Evolutionary conservation across 768 basidiomycete genomes (phyloP).

Genomic region (Sarcodon sp.): DNA sequence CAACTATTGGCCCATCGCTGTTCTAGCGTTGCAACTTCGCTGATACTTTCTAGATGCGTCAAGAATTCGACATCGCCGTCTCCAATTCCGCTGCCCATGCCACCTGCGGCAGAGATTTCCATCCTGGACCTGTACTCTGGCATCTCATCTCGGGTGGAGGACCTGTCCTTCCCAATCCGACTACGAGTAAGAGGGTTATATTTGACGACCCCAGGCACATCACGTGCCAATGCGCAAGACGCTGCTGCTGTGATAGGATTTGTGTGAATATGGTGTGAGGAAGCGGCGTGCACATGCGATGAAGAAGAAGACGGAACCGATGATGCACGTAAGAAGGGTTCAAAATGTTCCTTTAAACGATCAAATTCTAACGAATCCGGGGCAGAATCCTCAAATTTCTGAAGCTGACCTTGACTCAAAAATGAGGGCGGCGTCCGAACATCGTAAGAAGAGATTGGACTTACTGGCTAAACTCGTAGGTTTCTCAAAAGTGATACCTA

Average conservation of each 20-base stretch:
- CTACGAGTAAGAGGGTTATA: slow-evolving; percentile 50
- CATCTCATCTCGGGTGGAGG: slow-evolving; percentile 65
- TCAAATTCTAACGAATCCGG: slow-evolving; percentile 87
- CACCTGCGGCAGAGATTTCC: slow-evolving; percentile 44
- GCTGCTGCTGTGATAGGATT: slow-evolving; percentile 80
- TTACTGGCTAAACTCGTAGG: slow-evolving; percentile 88
- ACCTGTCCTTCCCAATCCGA: slow-evolving; percentile 44
- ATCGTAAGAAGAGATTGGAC: slow-evolving; percentile 9
- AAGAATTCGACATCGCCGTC: slow-evolving; percentile 64
- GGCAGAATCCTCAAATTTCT: slow-evolving; percentile 79
- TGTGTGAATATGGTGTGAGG: slow-evolving; percentile 65
- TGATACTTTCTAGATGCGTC: slow-evolving; percentile 43
- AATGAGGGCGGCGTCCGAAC: background rate
- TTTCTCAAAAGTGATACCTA: slow-evolving; percentile 91
- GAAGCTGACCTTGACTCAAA: slow-evolving; percentile 59
- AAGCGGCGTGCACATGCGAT: slow-evolving; percentile 22
- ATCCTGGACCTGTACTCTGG: slow-evolving; percentile 62
- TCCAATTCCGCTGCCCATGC: slow-evolving; percentile 42
- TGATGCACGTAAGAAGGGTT: slow-evolving; percentile 83
- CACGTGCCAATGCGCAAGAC: slow-evolving; percentile 80
- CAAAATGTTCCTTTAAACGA: slow-evolving; percentile 91
- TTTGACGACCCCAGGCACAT: slow-evolving; percentile 73
- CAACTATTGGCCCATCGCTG: slow-evolving; percentile 79
- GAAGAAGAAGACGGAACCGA: slow-evolving; percentile 55
- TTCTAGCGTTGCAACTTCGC: slow-evolving; percentile 57